Conservation (phyloP, 495 filamentous ascomycete genomes). For the Annulohypoxylon moriforme region DNA sequence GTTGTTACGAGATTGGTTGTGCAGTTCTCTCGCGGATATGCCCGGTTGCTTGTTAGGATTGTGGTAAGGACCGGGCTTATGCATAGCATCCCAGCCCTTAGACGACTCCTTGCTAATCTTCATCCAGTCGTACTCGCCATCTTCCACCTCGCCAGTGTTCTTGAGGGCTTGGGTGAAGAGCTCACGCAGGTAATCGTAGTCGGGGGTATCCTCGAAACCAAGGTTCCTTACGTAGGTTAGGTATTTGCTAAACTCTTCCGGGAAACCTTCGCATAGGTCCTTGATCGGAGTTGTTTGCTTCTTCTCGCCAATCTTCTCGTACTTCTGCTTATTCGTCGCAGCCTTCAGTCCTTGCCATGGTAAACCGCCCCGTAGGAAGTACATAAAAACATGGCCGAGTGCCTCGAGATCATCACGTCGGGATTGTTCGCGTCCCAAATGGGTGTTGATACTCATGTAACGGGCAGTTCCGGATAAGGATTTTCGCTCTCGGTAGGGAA, state of each 20-base stretch:
- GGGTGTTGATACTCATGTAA: constrained; percentile 99
- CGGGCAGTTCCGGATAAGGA: constrained; percentile 96
- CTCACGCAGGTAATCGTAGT: constrained; percentile 98
- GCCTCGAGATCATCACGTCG: constrained; percentile 96
- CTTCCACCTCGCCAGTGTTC: constrained; percentile 92
- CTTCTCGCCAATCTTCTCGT: constrained; percentile 99
- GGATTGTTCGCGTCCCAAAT: constrained; percentile 95
- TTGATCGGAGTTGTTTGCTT: constrained; percentile 98
- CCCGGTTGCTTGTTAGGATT: constrained; percentile 77
- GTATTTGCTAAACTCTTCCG: constrained; percentile 98
- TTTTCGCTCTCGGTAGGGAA: constrained; percentile 97
- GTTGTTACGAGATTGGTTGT: constrained; percentile 69
- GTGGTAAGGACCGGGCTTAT: constrained; percentile 83
- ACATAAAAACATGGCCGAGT: constrained; percentile 98
- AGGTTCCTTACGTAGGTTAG: constrained; percentile 96
- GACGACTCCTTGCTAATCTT: constrained; percentile 86
- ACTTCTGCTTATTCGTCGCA: constrained; percentile 99
- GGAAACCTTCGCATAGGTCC: constrained; percentile 95
- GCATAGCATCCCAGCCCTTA: constrained; percentile 93
- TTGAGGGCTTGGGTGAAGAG: constrained; percentile 97
- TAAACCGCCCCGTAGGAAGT: constrained; percentile 94
- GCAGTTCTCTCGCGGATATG: constrained; percentile 80
- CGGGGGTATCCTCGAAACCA: constrained; percentile 97
- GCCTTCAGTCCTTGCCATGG: constrained; percentile 99
- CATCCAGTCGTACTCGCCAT: constrained; percentile 99